Base-by-base conservation (phyloP, 164 flowering plant species). In the Cinnamomum chago region DNA sequence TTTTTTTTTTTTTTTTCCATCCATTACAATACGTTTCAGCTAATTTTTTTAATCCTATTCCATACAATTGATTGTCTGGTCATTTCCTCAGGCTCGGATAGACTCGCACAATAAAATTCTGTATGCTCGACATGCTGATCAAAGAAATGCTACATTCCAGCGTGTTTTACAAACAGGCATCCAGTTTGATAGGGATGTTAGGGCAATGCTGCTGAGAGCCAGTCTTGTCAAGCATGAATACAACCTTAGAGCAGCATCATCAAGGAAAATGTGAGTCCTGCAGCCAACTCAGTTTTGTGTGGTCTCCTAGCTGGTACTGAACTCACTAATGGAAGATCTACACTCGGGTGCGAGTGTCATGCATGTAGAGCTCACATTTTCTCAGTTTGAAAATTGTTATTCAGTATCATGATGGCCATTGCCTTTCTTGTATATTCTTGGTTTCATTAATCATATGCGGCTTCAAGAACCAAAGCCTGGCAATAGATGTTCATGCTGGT, bases 71-170 rank as follows among this genome's bases (percentile, higher is more conserved):
- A 7, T 33, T 47, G 2, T n/a, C 6, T 58, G 22, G 23, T 5
- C 17, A 35, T 24, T 30, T 70, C 40, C 50, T 24, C 89, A 96
- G 99, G 99, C 98, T 33, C 88, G 98, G 20, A 94, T 96, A 28
- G 99, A 96, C 73, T 94, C 99, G 1, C 99, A 96, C 86, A 96
- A 94, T 84, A 96, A 96, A 84, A 86, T 96, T 76, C 84, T 96
- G 14, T 91, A 96, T 81, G 99, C 99, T 51, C 81, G 97, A 47
- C 97, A 96, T 86, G 96, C 99, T 0, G 98, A 96, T 83, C 97
- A 92, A 78, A 89, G 99, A 80, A 94, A 94, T 76, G 88, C 91
- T 3, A 92, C 98, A n/a, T 93, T 94, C 84, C 98, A 96, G 64
- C 84, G 90, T 67, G 97, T 88, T 28, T 73, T 95, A 67, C 97